Conservation (phyloP, 2,329 filamentous ascomycete species). For the Sclerotinia glacialis region DNA sequence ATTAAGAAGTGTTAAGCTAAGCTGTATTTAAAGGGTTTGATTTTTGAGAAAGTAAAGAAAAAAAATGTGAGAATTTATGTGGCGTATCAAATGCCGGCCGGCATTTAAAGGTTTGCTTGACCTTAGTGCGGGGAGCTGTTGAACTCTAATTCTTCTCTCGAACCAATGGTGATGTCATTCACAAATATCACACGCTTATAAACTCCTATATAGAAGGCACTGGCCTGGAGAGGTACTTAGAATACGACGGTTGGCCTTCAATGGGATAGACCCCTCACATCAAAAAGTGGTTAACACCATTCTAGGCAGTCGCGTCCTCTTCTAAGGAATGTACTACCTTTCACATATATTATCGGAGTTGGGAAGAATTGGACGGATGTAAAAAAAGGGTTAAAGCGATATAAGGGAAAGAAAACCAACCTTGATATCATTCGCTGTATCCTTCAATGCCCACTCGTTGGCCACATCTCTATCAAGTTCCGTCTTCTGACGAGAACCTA, state of each 20-base stretch:
- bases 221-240: neutral
- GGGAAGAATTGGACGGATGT: neutral
- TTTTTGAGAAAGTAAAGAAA: neutral
- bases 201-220: neutral
- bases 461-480: neutral
- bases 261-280: too few relatives aligned
- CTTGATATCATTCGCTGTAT: neutral
- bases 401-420: neutral
- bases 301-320: too few relatives aligned
- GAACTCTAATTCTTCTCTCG: neutral
- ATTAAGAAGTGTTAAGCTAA: neutral
- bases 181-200: neutral
- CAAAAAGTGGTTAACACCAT: too few relatives aligned
- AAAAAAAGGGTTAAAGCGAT: neutral
- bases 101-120: neutral
- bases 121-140: neutral
- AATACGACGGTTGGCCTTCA: neutral
- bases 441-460: neutral
- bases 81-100: too few relatives aligned
- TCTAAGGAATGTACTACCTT: neutral
- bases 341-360: too few relatives aligned
- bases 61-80: neutral
- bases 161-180: neutral
- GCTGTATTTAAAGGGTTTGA: neutral
- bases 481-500: neutral